phyloP scores from a whole-genome alignment of 2,329 filamentous ascomycete species.

The Colletotrichum destructivum region DNA sequence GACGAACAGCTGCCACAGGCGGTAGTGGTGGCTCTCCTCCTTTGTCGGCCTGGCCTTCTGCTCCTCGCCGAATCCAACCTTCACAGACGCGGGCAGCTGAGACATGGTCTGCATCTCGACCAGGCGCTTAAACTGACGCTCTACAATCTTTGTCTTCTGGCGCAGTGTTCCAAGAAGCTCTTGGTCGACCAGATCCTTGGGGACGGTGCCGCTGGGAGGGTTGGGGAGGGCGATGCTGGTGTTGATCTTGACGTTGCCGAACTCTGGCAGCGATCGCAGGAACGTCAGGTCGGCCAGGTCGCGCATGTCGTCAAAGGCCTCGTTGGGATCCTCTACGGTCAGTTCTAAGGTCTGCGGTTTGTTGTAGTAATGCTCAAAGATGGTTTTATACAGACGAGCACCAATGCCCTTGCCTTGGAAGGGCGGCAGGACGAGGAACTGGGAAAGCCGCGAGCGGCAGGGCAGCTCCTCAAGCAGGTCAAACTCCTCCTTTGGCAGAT shows the following conservation, averaged over 20 bases:
- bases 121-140: slow-evolving; percentile 82
- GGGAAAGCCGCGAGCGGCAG: slow-evolving; percentile 87
- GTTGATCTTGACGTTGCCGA: slow-evolving; percentile 70
- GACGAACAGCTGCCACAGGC: slow-evolving; percentile 81
- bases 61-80: slow-evolving; percentile 63
- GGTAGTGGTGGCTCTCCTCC: slow-evolving; percentile 74
- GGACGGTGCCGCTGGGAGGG: slow-evolving; percentile 56
- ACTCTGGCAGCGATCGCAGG: slow-evolving; percentile 72
- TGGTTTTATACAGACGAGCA: slow-evolving; percentile 82
- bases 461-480: slow-evolving; percentile 74
- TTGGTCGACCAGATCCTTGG: slow-evolving; percentile 71
- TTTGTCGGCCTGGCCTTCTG: slow-evolving; percentile 62
- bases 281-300: slow-evolving; percentile 81
- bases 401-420: slow-evolving; percentile 89
- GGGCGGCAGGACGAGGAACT: slow-evolving; percentile 91
- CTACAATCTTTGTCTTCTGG: slow-evolving; percentile 77
- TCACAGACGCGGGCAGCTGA: slow-evolving; percentile 68
- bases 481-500: slow-evolving; percentile 61
- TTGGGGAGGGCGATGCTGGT: slow-evolving; percentile 64
- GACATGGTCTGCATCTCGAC: slow-evolving; percentile 83
- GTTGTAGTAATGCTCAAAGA: slow-evolving; percentile 79
- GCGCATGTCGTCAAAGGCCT: slow-evolving; percentile 85
- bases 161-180: slow-evolving; percentile 71
- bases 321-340: slow-evolving; percentile 94
- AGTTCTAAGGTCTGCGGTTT: slow-evolving; percentile 83